A percentile compares a stretch with the other conserved stretches of the same genome.
phyloP scores from a whole-genome alignment of 371 early-diverging fungal genomes.

The Basidiobolus meristosporus region DNA sequence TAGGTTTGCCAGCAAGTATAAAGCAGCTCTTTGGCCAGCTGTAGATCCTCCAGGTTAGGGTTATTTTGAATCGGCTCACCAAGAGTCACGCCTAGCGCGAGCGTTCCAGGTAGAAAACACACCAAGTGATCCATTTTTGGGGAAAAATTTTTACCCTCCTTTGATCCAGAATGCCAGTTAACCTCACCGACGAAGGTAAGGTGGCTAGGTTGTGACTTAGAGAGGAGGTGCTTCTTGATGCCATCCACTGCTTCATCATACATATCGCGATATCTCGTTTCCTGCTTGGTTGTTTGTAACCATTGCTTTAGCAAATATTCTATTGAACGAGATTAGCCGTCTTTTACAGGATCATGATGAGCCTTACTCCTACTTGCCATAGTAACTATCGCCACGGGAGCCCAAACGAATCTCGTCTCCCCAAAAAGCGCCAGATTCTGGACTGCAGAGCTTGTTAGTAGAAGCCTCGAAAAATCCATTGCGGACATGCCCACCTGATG shows the following conservation, averaged over 20 bases:
- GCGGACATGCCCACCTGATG: neutral
- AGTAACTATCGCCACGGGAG: slow-evolving; percentile 77
- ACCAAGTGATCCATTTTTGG: slow-evolving; percentile 86
- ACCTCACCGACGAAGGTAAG: slow-evolving; percentile 58
- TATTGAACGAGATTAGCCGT: neutral
- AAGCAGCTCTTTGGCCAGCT: slow-evolving; percentile 53
- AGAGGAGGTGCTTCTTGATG: slow-evolving; percentile 48
- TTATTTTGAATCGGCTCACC: slow-evolving; percentile 17
- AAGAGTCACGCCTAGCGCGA: slow-evolving; percentile 32
- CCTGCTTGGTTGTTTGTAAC: slow-evolving; percentile 42
- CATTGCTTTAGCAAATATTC: slow-evolving; percentile 82
- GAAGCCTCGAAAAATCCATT: too few species aligned
- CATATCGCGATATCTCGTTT: slow-evolving; percentile 37
- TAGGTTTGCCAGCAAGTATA: slow-evolving; percentile 72
- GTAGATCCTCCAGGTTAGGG: slow-evolving; percentile 31
- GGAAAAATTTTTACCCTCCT: slow-evolving; percentile 5
- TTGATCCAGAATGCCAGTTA: slow-evolving; percentile 10
- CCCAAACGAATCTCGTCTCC: slow-evolving; percentile 21
- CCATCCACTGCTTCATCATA: slow-evolving; percentile 51
- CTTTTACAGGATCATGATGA: too few species aligned
- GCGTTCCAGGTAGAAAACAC: slow-evolving; percentile 75
- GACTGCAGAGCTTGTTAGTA: neutral
- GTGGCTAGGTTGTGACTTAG: slow-evolving; percentile 28
- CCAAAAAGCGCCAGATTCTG: neutral
- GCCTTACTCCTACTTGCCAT: slow-evolving; percentile 14